Evolutionary conservation across 2,329 filamentous ascomycete genomes (phyloP), one percentile per base, ranked within the genome.

Genomic region (Talaromyces rugulosus): DNA sequence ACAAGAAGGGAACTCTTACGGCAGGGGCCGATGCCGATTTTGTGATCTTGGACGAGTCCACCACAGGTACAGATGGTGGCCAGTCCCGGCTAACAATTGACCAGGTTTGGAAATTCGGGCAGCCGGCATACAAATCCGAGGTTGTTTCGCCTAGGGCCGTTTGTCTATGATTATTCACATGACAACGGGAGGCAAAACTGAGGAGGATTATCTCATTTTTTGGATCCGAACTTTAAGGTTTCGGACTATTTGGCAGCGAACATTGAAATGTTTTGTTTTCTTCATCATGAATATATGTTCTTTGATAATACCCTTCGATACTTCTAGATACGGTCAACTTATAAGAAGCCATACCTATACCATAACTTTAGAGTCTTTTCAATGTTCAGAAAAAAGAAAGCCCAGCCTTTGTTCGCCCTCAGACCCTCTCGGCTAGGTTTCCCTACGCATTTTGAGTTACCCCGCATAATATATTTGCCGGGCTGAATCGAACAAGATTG

Each of bases 21-120:
- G 77, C 82, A n/a, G 86, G 84, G 5, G 86, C 86, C 18, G 87
- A 90, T 72, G 87, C 87, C 6, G 87, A 89, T 73, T 72, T 94
- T 56, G 84, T 92, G 40, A 83, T 94, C 18, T 75, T 94, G 40
- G 85, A 85, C 4, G 82, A 89, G 62, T 73, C 27, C 12, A 12
- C 55, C 14, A 44, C 40, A 30, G 27, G 31, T 2, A 44, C 40
- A 30, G 27, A 47, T 2, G 31, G 40, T n/a, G 34, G 28, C 12
- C 23, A 9, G 34, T 5, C 55, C 14, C 23, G 9, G 36, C 18
- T 57, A 36, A 36, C 47, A 18, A 57, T 57, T 30, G 55, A 57
- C 16, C 23, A 57, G 36, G 55, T 57, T 11, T 57, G 55, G 55
- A 57, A 57, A 47, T 57, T 57, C 30, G 55, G 55, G 18, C 34